phyloP scores from a whole-genome alignment of 2,329 filamentous ascomycete species.

The Apiospora sp. region DNA sequence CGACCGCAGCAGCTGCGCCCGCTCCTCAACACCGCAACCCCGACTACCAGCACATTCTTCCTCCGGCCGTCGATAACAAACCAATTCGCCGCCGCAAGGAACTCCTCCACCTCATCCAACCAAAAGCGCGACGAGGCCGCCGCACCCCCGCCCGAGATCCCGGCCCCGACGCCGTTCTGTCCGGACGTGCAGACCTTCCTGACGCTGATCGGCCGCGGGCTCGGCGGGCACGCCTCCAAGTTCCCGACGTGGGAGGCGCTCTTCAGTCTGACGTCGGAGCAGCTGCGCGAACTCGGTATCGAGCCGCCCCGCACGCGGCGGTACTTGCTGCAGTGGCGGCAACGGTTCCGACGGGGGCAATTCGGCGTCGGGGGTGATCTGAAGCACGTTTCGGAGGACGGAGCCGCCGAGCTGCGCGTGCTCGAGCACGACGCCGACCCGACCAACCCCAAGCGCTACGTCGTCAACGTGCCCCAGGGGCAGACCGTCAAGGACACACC shows the following conservation, averaged over 20 bases:
- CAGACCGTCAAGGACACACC: conserved; percentile 46
- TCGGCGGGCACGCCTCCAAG: conserved; percentile 83
- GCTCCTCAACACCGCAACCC: conserved; percentile 28
- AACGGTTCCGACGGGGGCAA: conserved; percentile 80
- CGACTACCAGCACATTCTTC: conserved; percentile 9
- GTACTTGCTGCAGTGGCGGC: conserved; percentile 88
- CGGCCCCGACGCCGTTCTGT: conserved; percentile 82
- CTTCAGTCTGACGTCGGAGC: conserved; percentile 79
- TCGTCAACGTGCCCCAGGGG: conserved; percentile 62
- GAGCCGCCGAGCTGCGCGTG: conserved; percentile 60
- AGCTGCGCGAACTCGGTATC: conserved; percentile 84
- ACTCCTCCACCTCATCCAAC: background rate
- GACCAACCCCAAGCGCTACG: conserved; percentile 56
- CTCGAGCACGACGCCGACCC: conserved; percentile 49
- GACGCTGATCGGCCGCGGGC: conserved; percentile 86
- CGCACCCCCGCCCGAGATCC: conserved; percentile 48
- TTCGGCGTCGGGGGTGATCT: conserved; percentile 87
- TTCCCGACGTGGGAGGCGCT: conserved; percentile 91
- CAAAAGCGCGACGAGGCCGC: conserved; percentile 9
- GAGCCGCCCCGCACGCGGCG: conserved; percentile 83
- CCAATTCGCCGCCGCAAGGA: conserved; percentile 7
- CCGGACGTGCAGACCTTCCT: conserved; percentile 88
- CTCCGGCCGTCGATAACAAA: conserved; percentile 27
- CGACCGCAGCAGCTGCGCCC: conserved; percentile 40
- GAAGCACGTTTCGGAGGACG: conserved; percentile 67